Evolutionary conservation across 495 filamentous ascomycete genomes (phyloP).

Genomic region (Cladorrhinum samala): DNA sequence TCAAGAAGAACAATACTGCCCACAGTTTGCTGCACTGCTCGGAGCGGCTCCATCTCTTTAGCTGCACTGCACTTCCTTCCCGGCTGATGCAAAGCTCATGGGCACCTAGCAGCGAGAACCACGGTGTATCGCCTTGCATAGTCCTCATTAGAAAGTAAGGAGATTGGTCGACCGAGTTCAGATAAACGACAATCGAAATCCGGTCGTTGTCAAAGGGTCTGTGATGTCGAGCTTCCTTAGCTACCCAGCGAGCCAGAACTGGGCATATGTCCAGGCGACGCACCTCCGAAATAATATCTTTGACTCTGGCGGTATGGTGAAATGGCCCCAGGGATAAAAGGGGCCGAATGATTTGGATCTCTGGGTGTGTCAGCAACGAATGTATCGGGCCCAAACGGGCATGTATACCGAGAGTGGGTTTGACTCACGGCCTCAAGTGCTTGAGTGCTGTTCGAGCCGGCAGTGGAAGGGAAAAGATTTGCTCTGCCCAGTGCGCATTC

Average conservation of each 20-base stretch:
- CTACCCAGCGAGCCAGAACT: not conserved
- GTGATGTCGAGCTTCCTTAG: not conserved
- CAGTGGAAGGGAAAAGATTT: conserved; percentile 49
- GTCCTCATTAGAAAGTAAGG: conserved; percentile 39
- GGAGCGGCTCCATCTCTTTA: conserved; percentile 42
- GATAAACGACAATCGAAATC: conserved; percentile 43
- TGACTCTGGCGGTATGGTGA: conserved; percentile 37
- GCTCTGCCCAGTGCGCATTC: conserved; percentile 44
- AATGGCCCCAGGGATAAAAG: conserved; percentile 35
- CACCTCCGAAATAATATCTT: conserved; percentile 49
- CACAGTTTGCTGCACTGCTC: conserved; percentile 42
- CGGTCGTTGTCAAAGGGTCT: conserved; percentile 48
- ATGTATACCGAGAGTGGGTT: too few relatives aligned
- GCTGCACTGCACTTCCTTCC: conserved; percentile 39
- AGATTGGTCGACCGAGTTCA: conserved; percentile 33
- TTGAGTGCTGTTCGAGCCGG: conserved; percentile 45
- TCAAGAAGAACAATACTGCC: conserved; percentile 47
- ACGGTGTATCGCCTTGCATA: conserved; percentile 34
- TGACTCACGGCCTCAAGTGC: conserved; percentile 25
- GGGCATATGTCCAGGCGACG: not conserved
- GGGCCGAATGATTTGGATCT: conserved; percentile 34
- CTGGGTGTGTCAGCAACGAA: not conserved
- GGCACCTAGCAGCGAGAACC: conserved; percentile 40
- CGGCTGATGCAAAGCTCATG: conserved; percentile 46
- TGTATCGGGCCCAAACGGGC: not conserved